These are phyloP conservation scores for Colletotrichum sp. DNA, from an alignment of 2,329 filamentous ascomycete genomes.

Conservation along the genomic window DNA sequence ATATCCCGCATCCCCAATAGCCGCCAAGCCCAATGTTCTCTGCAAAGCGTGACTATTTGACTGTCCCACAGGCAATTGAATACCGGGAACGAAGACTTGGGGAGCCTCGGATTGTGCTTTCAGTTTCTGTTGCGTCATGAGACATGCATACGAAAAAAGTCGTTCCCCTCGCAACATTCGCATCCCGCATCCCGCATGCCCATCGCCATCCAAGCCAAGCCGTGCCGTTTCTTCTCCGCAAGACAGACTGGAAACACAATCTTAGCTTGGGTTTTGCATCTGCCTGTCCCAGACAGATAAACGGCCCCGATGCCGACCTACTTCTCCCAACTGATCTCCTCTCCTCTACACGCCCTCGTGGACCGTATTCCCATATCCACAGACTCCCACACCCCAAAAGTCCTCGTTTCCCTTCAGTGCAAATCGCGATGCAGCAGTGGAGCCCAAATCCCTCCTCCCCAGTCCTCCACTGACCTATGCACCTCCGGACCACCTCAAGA, in stretches of 20 bases:
- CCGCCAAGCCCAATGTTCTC: neutral
- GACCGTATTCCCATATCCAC: fast-evolving
- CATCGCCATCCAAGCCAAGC: neutral
- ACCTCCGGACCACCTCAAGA: neutral
- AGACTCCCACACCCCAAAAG: neutral
- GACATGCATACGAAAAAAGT: neutral
- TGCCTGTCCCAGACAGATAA: neutral
- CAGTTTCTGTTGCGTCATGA: neutral
- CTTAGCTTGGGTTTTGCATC: too few species aligned
- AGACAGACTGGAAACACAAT: neutral
- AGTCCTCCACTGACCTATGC: too few species aligned
- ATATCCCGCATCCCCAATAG: neutral
- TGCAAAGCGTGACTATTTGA: neutral
- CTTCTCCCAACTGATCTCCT: too few species aligned
- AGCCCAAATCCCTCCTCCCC: neutral
- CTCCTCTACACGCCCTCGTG: fast-evolving
- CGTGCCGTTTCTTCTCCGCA: neutral
- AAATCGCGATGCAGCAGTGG: neutral
- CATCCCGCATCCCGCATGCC: neutral
- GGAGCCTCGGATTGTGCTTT: too few species aligned
- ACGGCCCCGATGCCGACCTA: neutral
- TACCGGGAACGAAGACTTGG: too few species aligned
- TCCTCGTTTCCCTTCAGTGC: fast-evolving
- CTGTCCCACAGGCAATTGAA: too few species aligned
- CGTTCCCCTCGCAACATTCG: neutral